Conservation (phyloP, 805 yeast genomes). For the Starmerella apicola region DNA sequence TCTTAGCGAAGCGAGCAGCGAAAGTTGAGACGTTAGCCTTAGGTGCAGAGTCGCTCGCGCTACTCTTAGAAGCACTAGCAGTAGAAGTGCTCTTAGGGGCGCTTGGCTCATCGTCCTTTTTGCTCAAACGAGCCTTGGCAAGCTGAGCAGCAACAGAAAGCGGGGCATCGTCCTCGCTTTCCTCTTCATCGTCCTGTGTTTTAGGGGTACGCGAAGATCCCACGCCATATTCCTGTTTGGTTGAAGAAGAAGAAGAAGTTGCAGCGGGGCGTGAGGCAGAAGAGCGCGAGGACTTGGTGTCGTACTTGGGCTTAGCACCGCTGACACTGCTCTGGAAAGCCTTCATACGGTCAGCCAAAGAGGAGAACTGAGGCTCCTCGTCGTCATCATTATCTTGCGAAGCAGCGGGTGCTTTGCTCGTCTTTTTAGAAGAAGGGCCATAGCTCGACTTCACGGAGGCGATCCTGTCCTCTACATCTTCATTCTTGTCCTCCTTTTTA, state of each 20-base stretch:
- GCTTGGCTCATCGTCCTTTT: conserved; percentile 13
- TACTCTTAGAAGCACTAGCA: neutral
- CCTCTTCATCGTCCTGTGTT: neutral
- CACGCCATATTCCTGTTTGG: conserved; percentile 1
- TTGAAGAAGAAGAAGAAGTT: neutral
- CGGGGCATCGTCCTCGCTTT: conserved; percentile 9
- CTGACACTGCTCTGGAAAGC: conserved; percentile 21
- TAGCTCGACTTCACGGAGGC: neutral
- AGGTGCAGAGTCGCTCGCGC: conserved; percentile 5
- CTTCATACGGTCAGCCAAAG: conserved; percentile 23
- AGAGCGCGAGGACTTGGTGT: conserved; percentile 1
- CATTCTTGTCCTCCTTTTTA: neutral
- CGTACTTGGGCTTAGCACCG: conserved; percentile 21
- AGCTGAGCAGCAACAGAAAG: conserved; percentile 17
- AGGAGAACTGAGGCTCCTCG: conserved; percentile 20
- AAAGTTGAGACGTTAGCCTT: conserved; percentile 13
- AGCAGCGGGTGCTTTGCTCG: neutral
- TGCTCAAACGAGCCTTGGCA: conserved; percentile 12
- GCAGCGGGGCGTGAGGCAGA: neutral
- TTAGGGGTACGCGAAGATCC: neutral
- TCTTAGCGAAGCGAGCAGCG: conserved; percentile 17
- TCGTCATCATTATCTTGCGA: conserved; percentile 8
- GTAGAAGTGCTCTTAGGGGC: too few relatives aligned
- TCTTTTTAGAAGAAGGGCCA: neutral
- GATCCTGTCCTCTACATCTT: neutral